Base-by-base conservation (phyloP, 1,139 yeast genomes). In the Nakaseomyces glabratus region DNA sequence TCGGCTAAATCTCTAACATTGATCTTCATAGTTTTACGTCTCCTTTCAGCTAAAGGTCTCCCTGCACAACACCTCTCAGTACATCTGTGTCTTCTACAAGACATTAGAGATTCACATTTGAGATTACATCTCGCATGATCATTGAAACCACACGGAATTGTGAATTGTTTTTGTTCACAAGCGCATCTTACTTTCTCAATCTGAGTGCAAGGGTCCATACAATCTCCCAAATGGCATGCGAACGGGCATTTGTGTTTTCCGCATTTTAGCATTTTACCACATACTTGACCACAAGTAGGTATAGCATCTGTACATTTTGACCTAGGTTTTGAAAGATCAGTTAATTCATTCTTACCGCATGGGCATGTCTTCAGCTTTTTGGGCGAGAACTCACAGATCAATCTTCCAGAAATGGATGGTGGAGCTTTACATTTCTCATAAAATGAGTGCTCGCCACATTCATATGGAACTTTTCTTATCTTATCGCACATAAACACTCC, bases 71-170 rank as follows among this genome's bases (percentile, higher is more conserved):
- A 86, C 12, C 66, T 60, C 13, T 63, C 68, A 14, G 68, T 60
- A 54, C 94, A 93, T 40, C 77, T 67, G 58, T 86, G 97, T 43
- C 86, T 73, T 39, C 93, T 73, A 53, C 97, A 86, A 43, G 76
- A 81, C 57, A 81, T 68, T 36, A 78, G 60, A 1, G 86, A 82
- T 26, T 77, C 73, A 58, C 96, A 88, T 52, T 78, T 77, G 36
- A 77, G 74, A n/a, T 61, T 61, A 60, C 97, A 86, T 20, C 60
- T 62, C 5, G 95, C 86, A 4, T 61, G 51, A 34, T 65, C 71
- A 11, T 68, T 45, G 43, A 79, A 72, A 33, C 61, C 62, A 51
- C 95, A 84, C 1, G 93, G 79, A 4, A 79, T 79, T 8, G 67
- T 51, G 53, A 62, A 82, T 8, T 46, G 40, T 20, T 51, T 53